Evolutionary conservation across 306 rosid genomes (phyloP).

Genomic region (Trifolium pratense): DNA sequence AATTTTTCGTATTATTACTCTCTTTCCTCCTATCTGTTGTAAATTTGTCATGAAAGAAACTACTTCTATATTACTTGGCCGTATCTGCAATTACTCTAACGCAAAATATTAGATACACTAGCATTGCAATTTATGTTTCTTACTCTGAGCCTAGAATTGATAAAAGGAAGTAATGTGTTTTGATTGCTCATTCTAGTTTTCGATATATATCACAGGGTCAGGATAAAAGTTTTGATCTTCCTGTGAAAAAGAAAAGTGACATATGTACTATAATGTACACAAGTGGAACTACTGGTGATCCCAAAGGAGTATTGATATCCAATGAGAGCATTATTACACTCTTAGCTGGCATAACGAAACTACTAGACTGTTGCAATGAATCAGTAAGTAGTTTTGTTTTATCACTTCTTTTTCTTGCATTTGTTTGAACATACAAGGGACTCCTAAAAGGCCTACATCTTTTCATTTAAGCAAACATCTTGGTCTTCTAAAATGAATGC

Average conservation of each 20-base stretch:
- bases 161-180: slow-evolving; percentile 6
- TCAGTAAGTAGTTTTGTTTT: slow-evolving; percentile 46
- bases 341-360: slow-evolving; percentile 56
- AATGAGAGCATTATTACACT: slow-evolving; percentile 79
- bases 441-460: not conserved
- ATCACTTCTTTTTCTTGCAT: slow-evolving; percentile 5
- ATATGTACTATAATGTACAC: slow-evolving; percentile 96
- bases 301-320: slow-evolving; percentile 91
- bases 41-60: slow-evolving; percentile 25
- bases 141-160: not conserved
- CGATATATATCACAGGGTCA: slow-evolving; percentile 61
- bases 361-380: slow-evolving; percentile 62
- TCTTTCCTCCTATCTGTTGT: slow-evolving; percentile 13
- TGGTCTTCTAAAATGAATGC: slow-evolving; percentile 23
- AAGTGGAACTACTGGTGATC: slow-evolving; percentile 97
- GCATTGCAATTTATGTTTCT: not conserved
- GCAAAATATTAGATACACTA: slow-evolving; percentile 9
- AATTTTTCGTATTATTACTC: slow-evolving; percentile 26
- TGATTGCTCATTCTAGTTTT: slow-evolving; percentile 42
- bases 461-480: slow-evolving; percentile 20
- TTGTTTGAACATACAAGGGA: not conserved
- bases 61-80: not conserved
- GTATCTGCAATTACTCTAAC: not conserved
- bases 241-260: slow-evolving; percentile 73
- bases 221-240: slow-evolving; percentile 66